Percentiles rank a stretch among this genome's conserved stretches.
phyloP scores from a whole-genome alignment of 495 filamentous ascomycete genomes.

The Aspergillus diversus region DNA sequence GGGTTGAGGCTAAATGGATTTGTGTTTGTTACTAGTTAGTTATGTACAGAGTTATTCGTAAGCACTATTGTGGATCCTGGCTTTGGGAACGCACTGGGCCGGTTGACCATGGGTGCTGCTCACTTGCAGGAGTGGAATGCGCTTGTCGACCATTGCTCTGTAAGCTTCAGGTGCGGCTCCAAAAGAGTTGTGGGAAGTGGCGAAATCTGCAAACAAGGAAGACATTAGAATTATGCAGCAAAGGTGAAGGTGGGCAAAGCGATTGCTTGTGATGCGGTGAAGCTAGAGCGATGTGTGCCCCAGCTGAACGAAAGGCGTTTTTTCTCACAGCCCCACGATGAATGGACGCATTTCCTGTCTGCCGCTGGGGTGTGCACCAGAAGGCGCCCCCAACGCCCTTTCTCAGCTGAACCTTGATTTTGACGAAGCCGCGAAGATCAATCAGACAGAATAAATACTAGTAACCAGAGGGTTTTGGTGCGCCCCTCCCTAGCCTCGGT shows the following conservation, averaged over 20 bases:
- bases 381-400: slow-evolving; percentile 1
- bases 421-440: slow-evolving; percentile 7
- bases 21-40: background rate
- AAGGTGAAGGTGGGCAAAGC: background rate
- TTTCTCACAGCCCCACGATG: slow-evolving; percentile 12
- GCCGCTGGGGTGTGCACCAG: background rate
- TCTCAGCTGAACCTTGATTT: slow-evolving; percentile 2
- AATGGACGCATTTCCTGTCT: background rate
- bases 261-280: background rate
- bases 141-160: slow-evolving; percentile 4
- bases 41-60: background rate
- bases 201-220: slow-evolving; percentile 8
- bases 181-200: slow-evolving; percentile 13
- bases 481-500: slow-evolving; percentile 14
- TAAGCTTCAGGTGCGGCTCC: slow-evolving; percentile 22
- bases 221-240: background rate
- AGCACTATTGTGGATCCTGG: background rate
- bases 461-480: slow-evolving; percentile 1
- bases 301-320: slow-evolving; percentile 17
- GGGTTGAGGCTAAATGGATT: background rate
- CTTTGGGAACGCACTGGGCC: background rate
- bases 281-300: background rate
- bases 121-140: slow-evolving; percentile 14
- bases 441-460: background rate
- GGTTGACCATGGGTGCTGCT: slow-evolving; percentile 11